Base-by-base conservation (phyloP, 164 flowering plant species). In the Umbilicus rupestris region DNA sequence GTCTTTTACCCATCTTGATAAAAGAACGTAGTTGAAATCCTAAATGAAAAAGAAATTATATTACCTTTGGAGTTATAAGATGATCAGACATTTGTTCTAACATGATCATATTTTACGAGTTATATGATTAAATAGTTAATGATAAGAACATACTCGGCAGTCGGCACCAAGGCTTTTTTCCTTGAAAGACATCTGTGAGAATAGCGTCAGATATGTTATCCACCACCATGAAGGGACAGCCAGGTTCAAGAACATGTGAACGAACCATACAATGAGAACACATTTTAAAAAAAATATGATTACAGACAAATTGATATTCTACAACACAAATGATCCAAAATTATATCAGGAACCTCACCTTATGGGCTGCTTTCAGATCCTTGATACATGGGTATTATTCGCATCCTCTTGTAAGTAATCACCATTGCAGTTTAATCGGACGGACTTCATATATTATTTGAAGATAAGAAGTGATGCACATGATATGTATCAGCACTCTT, bases 371-470 rank as follows among this genome's bases (percentile, higher is more conserved):
- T 26, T 62, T 15, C 44, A 76, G 68, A 66, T 73, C 71, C 19
- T 47, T 24, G 14, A 45, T 6, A 62, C 82, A 76, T 15, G 7
- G 5, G 41, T 24, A 55, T 72, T 70, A n/a, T 20, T 39, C 16
- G 71, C 64, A 62, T 73, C 72, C 7, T 62, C 31, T 73, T 73
- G 49, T 2, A 67, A 55, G 67, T 72, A 76, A 5, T 68, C 65
- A 1, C 76, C 79, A 7, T 67, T 41, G 68, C 82, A 79, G 55
- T 58, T 72, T 45, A 10, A 37, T 64, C 49, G 68, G 10, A 62
- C 59, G 16, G 67, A 62, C 81, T 73, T 52, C 26, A 55, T 31
- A 45, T 28, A 20, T 37, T 41, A 22, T 17, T 9, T 62, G 33
- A 35, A 9, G 31, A 26, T 5, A 14, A 62, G 3, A 62, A 3